Evolutionary conservation across 2,329 filamentous ascomycete species (phyloP).

Genomic region (Cladophialophora chaetospira): DNA sequence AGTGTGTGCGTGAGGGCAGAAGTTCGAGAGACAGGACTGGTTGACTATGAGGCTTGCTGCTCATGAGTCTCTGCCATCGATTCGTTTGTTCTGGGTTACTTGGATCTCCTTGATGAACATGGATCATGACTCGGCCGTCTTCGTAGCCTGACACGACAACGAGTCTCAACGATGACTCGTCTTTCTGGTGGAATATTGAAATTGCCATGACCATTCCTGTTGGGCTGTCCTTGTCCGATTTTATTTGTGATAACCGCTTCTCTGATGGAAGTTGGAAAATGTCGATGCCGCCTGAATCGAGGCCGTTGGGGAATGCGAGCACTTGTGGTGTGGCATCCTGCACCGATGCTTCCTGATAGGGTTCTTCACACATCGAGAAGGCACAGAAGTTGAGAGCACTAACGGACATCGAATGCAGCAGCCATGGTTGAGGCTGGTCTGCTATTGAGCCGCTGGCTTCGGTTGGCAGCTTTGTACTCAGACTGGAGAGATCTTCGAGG

Average conservation of each 20-base stretch:
- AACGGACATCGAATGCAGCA: conserved; percentile 79
- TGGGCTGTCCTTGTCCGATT: conserved; percentile 46
- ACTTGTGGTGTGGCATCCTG: conserved; percentile 40
- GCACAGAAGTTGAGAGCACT: conserved; percentile 96
- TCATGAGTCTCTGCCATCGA: conserved; percentile 61
- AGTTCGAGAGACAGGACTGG: conserved; percentile 76
- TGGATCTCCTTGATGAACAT: conserved; percentile 39
- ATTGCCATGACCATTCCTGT: conserved; percentile 86
- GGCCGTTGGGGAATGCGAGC: conserved; percentile 77
- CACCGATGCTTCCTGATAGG: conserved; percentile 9
- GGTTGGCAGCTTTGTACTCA: conserved; percentile 72
- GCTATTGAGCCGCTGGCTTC: conserved; percentile 65
- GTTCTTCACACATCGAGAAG: conserved; percentile 64
- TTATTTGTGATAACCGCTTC: conserved; percentile 63
- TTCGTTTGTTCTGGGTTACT: conserved; percentile 33
- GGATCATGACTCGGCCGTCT: conserved; percentile 73
- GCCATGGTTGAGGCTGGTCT: conserved; percentile 68
- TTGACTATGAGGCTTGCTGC: conserved; percentile 70
- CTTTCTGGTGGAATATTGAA: conserved; percentile 55
- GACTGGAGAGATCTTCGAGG: conserved; percentile 57
- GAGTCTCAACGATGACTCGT: conserved; percentile 31
- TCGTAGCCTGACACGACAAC: conserved; percentile 76
- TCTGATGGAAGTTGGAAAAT: conserved; percentile 81
- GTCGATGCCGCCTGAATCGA: conserved; percentile 75
- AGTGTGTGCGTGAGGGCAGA: conserved; percentile 54